phyloP scores from a whole-genome alignment of 108 stramenopile genomes.

The Cyclotella kingstonii region DNA sequence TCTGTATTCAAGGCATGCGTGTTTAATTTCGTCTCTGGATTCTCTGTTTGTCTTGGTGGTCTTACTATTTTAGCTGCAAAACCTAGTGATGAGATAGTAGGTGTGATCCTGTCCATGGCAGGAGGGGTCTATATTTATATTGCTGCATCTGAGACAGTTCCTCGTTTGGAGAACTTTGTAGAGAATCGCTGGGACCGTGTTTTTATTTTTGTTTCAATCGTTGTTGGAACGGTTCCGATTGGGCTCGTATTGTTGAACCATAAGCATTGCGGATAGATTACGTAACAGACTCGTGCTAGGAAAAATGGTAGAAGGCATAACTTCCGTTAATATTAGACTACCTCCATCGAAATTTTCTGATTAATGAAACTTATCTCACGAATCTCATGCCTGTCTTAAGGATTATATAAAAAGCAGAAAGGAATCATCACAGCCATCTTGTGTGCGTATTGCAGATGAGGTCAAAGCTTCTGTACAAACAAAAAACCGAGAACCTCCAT shows the following conservation, averaged over 20 bases:
- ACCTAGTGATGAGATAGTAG: constrained; percentile 45
- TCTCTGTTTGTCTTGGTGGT: constrained; percentile 66
- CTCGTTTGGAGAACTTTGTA: constrained; percentile 36
- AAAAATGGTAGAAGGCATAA: too few relatives aligned
- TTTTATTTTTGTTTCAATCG: constrained; percentile 48
- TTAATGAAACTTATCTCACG: too few relatives aligned
- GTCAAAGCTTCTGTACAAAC: too few relatives aligned
- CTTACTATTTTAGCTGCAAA: constrained; percentile 49
- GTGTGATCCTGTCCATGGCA: constrained; percentile 64
- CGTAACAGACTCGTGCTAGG: too few relatives aligned
- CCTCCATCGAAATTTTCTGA: too few relatives aligned
- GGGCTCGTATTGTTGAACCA: constrained; percentile 84
- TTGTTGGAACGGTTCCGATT: constrained; percentile 70
- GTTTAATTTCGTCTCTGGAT: constrained; percentile 68
- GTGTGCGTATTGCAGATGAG: too few relatives aligned
- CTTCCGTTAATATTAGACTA: too few relatives aligned
- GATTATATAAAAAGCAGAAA: too few relatives aligned
- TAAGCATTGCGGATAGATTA: constrained; percentile 73
- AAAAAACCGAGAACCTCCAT: too few relatives aligned
- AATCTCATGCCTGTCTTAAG: too few relatives aligned
- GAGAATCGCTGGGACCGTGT: constrained; percentile 21
- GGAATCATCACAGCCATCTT: too few relatives aligned
- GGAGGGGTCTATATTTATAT: constrained; percentile 79
- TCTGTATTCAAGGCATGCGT: constrained; percentile 42
- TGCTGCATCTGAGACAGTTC: constrained; percentile 59